Base-by-base conservation (phyloP, 257 asterid genomes). In the Rhazya stricta region DNA sequence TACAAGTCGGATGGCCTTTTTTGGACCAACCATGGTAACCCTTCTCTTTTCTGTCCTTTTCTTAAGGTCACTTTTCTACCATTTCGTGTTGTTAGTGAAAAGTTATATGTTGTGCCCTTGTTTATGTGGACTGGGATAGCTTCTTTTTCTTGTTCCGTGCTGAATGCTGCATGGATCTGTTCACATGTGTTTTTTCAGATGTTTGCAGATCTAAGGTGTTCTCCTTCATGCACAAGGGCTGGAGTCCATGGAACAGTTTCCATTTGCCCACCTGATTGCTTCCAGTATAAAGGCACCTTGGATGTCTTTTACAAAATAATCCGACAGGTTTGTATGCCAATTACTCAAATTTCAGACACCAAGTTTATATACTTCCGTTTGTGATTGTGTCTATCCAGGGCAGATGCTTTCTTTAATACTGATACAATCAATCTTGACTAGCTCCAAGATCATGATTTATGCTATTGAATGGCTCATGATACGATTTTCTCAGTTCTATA, bases 191-290 rank as follows among this genome's bases (percentile, higher is more conserved):
- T 51, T 75, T 72, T 69, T 70, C 85, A 94, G 99, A 87, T 94
- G 99, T 94, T 94, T 87, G 92, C 97, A 62, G 99, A 94, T 80
- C 89, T 94, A 75, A 89, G 97, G 84, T 94, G 99, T 84, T 94
- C 97, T 74, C 97, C 99, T 58, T 89, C 99, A 32, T 95, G 99
- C 76, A 37, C 97, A 6, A 92, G 93, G n/a, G 99, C 99, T 80
- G 99, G 98, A 16, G 88, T 91, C 77, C 99, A 95, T 57, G 99
- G 98, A 53, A 94, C 98, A 1, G 94, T 89, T 21, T 43, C 94
- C 25, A 86, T 92, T 37, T 92, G 98, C 73, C 98, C 99, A 0
- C 94, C 98, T 65, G 98, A 95, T 84, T 92, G 98, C 84, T 95
- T 95, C 84, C 96, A 87, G 67, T 95, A 92, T 80, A 92, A 92